Evolutionary conservation across 2,329 filamentous ascomycete species (phyloP), one percentile per base, ranked within the genome.

Genomic region (Claviceps sp.): DNA sequence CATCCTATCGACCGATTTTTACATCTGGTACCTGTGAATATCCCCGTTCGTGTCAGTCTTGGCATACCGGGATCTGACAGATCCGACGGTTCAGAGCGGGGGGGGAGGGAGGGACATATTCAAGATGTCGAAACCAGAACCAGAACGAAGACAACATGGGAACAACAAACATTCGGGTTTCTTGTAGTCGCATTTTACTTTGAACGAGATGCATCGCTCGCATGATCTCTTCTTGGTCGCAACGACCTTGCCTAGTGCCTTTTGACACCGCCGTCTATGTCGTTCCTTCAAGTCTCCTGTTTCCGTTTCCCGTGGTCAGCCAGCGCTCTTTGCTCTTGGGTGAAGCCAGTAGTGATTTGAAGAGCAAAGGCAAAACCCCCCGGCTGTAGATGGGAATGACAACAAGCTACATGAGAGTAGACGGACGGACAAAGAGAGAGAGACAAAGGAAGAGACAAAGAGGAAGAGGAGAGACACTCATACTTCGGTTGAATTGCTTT

Each of bases 191-290:
- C 53, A 54, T 19, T 54, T 54, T 24, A 54, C 53, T 39, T 54
- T 54, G 47, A 54, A 54, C 26, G 53, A 54, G 13, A 54, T 54
- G 37, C 53, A 54, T n/a, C 53, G 34, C 53, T 54, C 53, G 30
- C 53, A 54, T 3, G 53, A 54, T 22, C 53, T 48, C 53, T 54
- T 54, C 50, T 54, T 54, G 42, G 53, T 54, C 7, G 53, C 50
- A 39, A 54, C 50, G 11, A 54, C 44, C 30, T 54, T 54, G n/a
- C 53, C 53, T 44, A 54, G 50, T 16, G 53, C 52, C 38, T 54
- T 54, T 24, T 54, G 50, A 22, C 53, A 54, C 6, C 53, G 53
- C 40, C 53, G 40, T 39, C 53, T 46, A 38, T 54, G 53, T 41
- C 53, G 50, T 38, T 54, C 53, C 22, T 47, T 44, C 26, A 54